Conservation (phyloP, 2,329 filamentous ascomycete genomes). For the Dactylellina drechsleri region DNA sequence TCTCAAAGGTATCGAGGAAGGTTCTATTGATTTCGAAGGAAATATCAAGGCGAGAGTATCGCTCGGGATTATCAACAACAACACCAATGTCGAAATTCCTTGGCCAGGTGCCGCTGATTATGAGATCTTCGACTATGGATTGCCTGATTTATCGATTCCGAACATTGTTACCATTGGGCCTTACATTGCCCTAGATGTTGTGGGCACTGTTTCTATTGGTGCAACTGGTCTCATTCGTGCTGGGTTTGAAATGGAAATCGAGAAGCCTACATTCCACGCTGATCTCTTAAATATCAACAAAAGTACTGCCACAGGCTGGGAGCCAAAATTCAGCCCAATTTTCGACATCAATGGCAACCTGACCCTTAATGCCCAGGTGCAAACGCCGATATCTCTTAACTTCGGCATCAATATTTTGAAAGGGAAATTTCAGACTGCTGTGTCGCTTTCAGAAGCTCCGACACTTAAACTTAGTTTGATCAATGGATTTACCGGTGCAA, state of each 20-base stretch:
- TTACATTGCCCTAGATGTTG: slow-evolving; percentile 44
- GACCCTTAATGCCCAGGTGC: slow-evolving; percentile 32
- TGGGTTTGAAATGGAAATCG: slow-evolving; percentile 44
- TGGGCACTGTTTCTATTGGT: slow-evolving; percentile 30
- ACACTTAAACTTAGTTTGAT: slow-evolving; percentile 32
- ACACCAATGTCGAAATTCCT: slow-evolving; percentile 24
- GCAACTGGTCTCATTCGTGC: slow-evolving; percentile 40
- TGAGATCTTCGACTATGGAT: slow-evolving; percentile 42
- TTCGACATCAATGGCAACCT: slow-evolving; percentile 44
- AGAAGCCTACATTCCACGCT: slow-evolving; percentile 36
- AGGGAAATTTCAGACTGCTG: slow-evolving; percentile 24
- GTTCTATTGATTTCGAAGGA: slow-evolving; percentile 51
- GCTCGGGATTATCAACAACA: slow-evolving; percentile 37
- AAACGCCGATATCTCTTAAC: slow-evolving; percentile 43
- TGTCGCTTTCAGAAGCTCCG: slow-evolving; percentile 38
- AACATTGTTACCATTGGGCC: slow-evolving; percentile 41
- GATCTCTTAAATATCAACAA: slow-evolving; percentile 31
- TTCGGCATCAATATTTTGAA: slow-evolving; percentile 53
- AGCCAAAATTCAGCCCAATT: slow-evolving; percentile 47
- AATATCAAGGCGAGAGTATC: slow-evolving; percentile 43
- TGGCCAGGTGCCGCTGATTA: slow-evolving; percentile 19
- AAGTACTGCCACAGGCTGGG: slow-evolving; percentile 38
- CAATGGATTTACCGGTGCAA: slow-evolving; percentile 18
- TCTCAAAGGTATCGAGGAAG: slow-evolving; percentile 35
- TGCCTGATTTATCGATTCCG: slow-evolving; percentile 43